Conservation (phyloP, 805 yeast species). For the Spathaspora gorwiae region DNA sequence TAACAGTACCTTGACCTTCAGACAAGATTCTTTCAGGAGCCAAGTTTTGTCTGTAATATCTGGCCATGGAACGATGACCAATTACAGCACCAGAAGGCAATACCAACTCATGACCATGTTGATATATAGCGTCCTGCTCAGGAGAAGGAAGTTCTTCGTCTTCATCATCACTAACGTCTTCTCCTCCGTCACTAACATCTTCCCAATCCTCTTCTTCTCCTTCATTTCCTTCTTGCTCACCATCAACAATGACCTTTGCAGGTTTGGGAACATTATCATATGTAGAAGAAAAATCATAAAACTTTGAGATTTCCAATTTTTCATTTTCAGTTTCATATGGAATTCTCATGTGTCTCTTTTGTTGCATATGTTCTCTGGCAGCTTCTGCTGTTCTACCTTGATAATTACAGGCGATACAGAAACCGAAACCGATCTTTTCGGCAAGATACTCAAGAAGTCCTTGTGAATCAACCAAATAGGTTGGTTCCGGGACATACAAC, state of each 20-base stretch:
- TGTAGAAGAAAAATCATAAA: constrained; percentile 77
- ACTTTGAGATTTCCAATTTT: constrained; percentile 67
- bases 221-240: constrained; percentile 6
- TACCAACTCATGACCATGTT: constrained; percentile 35
- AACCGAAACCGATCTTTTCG: constrained; percentile 78
- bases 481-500: constrained; percentile 78
- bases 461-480: constrained; percentile 58
- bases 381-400: constrained; percentile 84
- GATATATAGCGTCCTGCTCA: constrained; percentile 25
- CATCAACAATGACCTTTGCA: not conserved
- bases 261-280: constrained; percentile 30
- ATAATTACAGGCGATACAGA: constrained; percentile 77
- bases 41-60: constrained; percentile 41
- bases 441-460: constrained; percentile 76
- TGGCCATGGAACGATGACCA: constrained; percentile 41
- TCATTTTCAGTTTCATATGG: constrained; percentile 85
- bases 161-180: constrained; percentile 14
- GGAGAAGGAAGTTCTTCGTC: constrained; percentile 26
- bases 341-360: constrained; percentile 82
- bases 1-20: constrained; percentile 46
- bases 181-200: constrained; percentile 26
- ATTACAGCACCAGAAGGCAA: constrained; percentile 40
- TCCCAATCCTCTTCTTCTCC: constrained; percentile 36
- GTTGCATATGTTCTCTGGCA: constrained; percentile 80
- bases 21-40: constrained; percentile 39